A percentile compares a stretch with the other conserved stretches of the same genome.
These are phyloP conservation scores for Lentinula sp. DNA, from an alignment of 768 basidiomycete genomes.

Conservation along the genomic window DNA sequence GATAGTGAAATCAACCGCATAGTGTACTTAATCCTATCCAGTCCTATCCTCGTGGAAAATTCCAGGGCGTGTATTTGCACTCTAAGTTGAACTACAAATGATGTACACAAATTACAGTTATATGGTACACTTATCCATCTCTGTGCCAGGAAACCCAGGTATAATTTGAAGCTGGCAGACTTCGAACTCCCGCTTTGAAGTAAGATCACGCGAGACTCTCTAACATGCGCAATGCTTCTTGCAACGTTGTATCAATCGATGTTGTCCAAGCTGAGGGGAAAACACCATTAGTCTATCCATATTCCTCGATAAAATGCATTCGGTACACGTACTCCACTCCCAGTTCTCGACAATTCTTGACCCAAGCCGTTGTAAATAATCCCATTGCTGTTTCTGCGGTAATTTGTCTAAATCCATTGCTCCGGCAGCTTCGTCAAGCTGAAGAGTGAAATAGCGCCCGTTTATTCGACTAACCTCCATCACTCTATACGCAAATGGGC, in stretches of 20 bases:
- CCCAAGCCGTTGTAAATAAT: constrained; percentile 32
- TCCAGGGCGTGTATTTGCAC: too few relatives aligned
- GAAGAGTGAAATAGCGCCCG: constrained; percentile 36
- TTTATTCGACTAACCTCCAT: constrained; percentile 32
- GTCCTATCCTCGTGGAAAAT: too few relatives aligned
- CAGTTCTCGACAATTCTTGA: constrained; percentile 41
- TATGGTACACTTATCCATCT: too few relatives aligned
- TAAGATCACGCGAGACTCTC: constrained; percentile 4
- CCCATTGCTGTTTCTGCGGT: constrained; percentile 21
- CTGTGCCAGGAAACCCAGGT: too few relatives aligned
- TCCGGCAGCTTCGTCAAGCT: constrained; percentile 18
- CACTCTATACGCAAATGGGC: constrained; percentile 36
- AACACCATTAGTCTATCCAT: neutral
- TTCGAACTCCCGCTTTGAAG: too few relatives aligned
- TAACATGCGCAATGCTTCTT: constrained; percentile 29
- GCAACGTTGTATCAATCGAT: constrained; percentile 33
- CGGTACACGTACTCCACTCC: constrained; percentile 40
- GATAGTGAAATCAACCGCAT: too few relatives aligned
- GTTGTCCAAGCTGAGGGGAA: constrained; percentile 35
- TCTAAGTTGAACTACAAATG: too few relatives aligned
- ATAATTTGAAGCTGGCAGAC: too few relatives aligned
- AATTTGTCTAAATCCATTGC: constrained; percentile 13
- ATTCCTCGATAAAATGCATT: neutral
- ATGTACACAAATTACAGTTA: neutral
- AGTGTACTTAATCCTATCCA: too few relatives aligned